Evolutionary conservation across 768 basidiomycete genomes (phyloP), one percentile per base, ranked within the genome.

Genomic region (Mycena capillaripes): DNA sequence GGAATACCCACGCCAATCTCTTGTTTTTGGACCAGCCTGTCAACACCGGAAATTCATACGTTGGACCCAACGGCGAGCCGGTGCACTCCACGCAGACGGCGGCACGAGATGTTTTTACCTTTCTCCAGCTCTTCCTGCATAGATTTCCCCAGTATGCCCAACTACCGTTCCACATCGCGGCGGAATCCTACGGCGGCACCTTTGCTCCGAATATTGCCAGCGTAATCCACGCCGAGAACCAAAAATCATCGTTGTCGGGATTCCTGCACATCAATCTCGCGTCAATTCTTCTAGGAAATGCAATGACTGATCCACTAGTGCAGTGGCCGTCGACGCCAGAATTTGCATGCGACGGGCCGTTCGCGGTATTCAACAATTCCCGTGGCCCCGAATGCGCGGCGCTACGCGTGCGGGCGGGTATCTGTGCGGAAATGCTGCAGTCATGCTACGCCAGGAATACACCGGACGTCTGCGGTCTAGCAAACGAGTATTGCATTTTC

Each of bases 261-360:
- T 16, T 55, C 38, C 36, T 23, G 38, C 38, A 7, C 23, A 53
- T 65, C 63, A 65, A 65, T 25, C 63, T 65, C 40, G 17, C 23
- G 21, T 65, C 63, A 4, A 32, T 65, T 27, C 27, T 65, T 50
- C 52, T 65, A 10, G 63, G 63, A 2, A 65, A 65, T 17, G 40
- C 36, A 7, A 34, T 65, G 25, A 55, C 63, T 21, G 63, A 65
- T 14, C 63, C 63, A 4, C 63, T 29, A 3, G 55, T 65, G 21
- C 63, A 65, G 52, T 55, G 55, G 63, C 63, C 63, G 3, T 65
- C 63, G 8, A 52, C 55, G 23, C 38, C 42, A 38, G 63, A 42
- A 16, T 65, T 55, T 25, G 63, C 50, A 3, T 65, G 63, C 38
- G 63, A 65, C 11, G 34, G 36, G 4, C 63, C 63, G 36, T 40